phyloP scores from a whole-genome alignment of 2,329 filamentous ascomycete genomes.

The Parastagonospora avenae region DNA sequence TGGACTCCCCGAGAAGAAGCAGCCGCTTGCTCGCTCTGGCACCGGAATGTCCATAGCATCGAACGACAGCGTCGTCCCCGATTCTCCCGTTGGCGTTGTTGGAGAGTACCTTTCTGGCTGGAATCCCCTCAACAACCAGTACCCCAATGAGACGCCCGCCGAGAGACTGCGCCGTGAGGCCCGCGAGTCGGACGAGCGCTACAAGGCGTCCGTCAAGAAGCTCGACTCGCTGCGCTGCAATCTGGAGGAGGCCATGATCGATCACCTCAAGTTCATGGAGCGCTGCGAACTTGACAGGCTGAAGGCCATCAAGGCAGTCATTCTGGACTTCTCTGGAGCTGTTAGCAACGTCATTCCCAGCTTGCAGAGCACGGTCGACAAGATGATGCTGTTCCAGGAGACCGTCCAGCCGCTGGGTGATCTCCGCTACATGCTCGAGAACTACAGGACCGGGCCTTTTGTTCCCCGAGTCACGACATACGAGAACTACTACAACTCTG shows the following conservation, averaged over 20 bases:
- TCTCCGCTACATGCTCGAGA: slow-evolving; percentile 91
- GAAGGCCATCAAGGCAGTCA: slow-evolving; percentile 97
- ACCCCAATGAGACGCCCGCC: slow-evolving; percentile 91
- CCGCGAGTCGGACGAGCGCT: slow-evolving; percentile 87
- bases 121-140: slow-evolving; percentile 87
- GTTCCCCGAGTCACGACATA: slow-evolving; percentile 89
- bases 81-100: slow-evolving; percentile 83
- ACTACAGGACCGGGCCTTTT: slow-evolving; percentile 93
- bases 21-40: slow-evolving; percentile 71
- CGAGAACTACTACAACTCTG: slow-evolving; percentile 98
- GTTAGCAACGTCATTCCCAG: slow-evolving; percentile 98
- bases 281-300: slow-evolving; percentile 94
- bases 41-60: slow-evolving; percentile 62
- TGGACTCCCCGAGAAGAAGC: slow-evolving; percentile 88
- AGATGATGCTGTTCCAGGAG: slow-evolving; percentile 99
- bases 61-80: slow-evolving; percentile 58
- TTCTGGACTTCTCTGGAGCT: slow-evolving; percentile 95
- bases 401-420: slow-evolving; percentile 94
- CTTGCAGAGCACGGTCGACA: slow-evolving; percentile 92
- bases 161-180: slow-evolving; percentile 89
- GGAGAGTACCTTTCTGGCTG: slow-evolving; percentile 89
- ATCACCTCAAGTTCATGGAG: slow-evolving; percentile 94
- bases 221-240: slow-evolving; percentile 90
- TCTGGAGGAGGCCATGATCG: slow-evolving; percentile 91
- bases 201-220: slow-evolving; percentile 84